A percentile compares a stretch with the other conserved stretches of the same genome.
These are phyloP conservation scores for Geum urbanum DNA, from an alignment of 306 rosid species.

Conservation along the genomic window DNA sequence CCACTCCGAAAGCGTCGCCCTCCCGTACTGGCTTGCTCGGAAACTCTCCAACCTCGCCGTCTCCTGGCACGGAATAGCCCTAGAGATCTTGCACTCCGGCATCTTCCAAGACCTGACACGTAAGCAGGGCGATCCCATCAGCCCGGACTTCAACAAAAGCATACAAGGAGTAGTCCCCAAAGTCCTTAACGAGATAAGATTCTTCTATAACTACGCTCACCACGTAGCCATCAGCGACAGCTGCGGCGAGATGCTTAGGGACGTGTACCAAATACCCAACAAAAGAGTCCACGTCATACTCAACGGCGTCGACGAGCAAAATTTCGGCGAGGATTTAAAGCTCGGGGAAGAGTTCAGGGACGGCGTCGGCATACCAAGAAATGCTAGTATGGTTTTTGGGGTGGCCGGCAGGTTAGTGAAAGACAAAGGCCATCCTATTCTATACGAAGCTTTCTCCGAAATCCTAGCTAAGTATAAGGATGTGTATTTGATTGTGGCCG, in stretches of 20 bases:
- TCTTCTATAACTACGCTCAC: slow-evolving; percentile 73
- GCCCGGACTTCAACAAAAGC: slow-evolving; percentile 56
- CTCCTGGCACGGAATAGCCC: slow-evolving; percentile 95
- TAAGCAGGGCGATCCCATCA: slow-evolving; percentile 44
- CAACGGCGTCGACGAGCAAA: slow-evolving; percentile 72
- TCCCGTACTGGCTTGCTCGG: slow-evolving; percentile 73
- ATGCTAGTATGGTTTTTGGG: slow-evolving; percentile 73
- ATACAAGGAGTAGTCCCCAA: slow-evolving; percentile 71
- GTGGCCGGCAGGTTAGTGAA: slow-evolving; percentile 93
- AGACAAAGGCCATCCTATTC: slow-evolving; percentile 90
- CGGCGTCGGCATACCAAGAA: slow-evolving; percentile 55
- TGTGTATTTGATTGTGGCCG: slow-evolving; percentile 73
- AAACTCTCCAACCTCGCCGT: slow-evolving; percentile 73
- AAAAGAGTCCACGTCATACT: slow-evolving; percentile 83
- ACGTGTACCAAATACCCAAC: slow-evolving; percentile 73
- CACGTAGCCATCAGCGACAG: slow-evolving; percentile 91
- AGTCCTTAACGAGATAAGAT: slow-evolving; percentile 74
- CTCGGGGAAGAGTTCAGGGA: slow-evolving; percentile 51
- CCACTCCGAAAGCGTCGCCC: slow-evolving; percentile 94
- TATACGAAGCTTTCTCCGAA: slow-evolving; percentile 70
- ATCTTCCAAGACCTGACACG: slow-evolving; percentile 77
- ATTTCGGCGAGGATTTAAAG: slow-evolving; percentile 44
- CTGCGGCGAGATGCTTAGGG: slow-evolving; percentile 89
- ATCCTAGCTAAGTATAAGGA: slow-evolving; percentile 44
- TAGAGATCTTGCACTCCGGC: slow-evolving; percentile 79